Percentiles rank a stretch among this genome's conserved stretches.
phyloP scores from a whole-genome alignment of 2,329 filamentous ascomycete genomes.

The Akanthomyces lecanii region DNA sequence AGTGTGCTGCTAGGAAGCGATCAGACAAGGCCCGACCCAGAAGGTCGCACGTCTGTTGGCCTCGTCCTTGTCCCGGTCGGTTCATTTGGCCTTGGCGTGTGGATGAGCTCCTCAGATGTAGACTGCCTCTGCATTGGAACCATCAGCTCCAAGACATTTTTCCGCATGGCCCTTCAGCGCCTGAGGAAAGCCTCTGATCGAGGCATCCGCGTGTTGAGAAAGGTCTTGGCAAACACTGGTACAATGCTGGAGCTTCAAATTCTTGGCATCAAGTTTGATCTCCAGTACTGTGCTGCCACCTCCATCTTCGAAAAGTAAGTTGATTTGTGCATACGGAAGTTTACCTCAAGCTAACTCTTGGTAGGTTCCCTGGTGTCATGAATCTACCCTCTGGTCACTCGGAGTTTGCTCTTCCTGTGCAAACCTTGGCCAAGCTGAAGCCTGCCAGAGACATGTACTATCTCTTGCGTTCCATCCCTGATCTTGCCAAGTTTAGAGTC shows the following conservation, averaged over 20 bases:
- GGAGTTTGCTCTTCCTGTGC: slow-evolving; percentile 51
- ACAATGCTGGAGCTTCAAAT: slow-evolving; percentile 62
- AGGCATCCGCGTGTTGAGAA: slow-evolving; percentile 50
- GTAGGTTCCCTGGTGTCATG: slow-evolving; percentile 44
- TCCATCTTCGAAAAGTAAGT: slow-evolving; percentile 46
- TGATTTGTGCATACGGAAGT: background rate
- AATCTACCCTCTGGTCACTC: slow-evolving; percentile 46
- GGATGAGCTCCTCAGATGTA: slow-evolving; percentile 57
- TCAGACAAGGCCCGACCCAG: slow-evolving; percentile 9
- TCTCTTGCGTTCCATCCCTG: slow-evolving; percentile 55
- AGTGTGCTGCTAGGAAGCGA: slow-evolving; percentile 35
- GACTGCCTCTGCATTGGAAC: slow-evolving; percentile 63
- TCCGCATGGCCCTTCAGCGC: slow-evolving; percentile 52
- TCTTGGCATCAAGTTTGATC: slow-evolving; percentile 54
- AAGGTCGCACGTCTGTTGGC: slow-evolving; percentile 23
- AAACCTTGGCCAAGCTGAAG: slow-evolving; percentile 59
- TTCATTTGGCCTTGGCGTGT: slow-evolving; percentile 60
- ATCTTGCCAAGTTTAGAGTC: slow-evolving; percentile 52
- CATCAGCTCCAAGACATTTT: slow-evolving; percentile 58
- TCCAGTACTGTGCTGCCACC: slow-evolving; percentile 62
- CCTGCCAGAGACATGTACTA: slow-evolving; percentile 59
- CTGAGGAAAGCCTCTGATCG: slow-evolving; percentile 43
- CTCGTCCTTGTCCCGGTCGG: slow-evolving; percentile 59
- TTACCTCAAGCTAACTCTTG: background rate
- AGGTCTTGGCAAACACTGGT: slow-evolving; percentile 54